phyloP scores from a whole-genome alignment of 2,329 filamentous ascomycete genomes.

The Cladophialophora immunda region DNA sequence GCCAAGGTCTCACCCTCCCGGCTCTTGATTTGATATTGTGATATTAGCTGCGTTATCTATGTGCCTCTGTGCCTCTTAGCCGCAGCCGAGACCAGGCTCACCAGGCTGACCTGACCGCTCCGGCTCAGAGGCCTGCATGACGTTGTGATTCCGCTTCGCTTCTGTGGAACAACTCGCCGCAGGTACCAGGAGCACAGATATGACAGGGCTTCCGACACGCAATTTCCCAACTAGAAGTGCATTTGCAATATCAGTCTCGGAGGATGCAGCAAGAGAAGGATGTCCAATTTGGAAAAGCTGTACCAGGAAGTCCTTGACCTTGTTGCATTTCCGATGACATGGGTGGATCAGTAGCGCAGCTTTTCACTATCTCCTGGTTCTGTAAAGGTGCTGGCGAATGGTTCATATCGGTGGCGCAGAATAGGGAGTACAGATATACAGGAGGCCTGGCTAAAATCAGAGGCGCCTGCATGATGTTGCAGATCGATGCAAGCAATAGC shows the following conservation, averaged over 20 bases:
- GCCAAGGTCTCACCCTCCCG: constrained; percentile 4
- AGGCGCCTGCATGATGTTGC: not conserved
- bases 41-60: not conserved
- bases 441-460: not conserved
- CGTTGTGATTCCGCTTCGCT: not conserved
- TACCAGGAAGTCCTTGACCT: not conserved
- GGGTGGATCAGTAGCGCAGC: not conserved
- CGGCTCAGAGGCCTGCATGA: not conserved
- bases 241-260: not conserved
- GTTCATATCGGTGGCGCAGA: not conserved
- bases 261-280: not conserved
- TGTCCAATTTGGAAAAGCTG: not conserved
- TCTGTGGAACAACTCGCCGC: constrained; percentile 3
- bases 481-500: not conserved
- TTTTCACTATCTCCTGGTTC: not conserved
- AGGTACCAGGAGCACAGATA: not conserved
- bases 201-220: not conserved
- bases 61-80: not conserved
- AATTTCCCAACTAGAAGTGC: not conserved
- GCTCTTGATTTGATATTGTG: constrained; percentile 6
- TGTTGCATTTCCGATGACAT: not conserved
- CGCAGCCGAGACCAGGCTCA: not conserved
- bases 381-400: not conserved
- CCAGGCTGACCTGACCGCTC: not conserved
- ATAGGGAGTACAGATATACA: not conserved